Base-by-base conservation (phyloP, 352 stramenopile genomes). In the Globisporangium cederbergense region DNA sequence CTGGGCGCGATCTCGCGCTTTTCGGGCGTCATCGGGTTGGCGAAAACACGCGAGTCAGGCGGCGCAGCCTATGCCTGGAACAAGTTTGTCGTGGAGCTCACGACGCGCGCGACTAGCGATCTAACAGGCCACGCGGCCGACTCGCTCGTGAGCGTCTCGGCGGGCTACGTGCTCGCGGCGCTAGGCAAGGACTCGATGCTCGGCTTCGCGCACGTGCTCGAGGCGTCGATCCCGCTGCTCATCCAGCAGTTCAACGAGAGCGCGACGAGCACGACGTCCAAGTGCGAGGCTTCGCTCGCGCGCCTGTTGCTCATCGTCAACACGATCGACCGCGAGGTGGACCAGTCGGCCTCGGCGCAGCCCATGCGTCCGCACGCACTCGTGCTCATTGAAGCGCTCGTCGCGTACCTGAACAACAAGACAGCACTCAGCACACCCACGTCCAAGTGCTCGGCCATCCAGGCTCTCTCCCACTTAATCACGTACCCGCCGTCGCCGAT, bases 21-120 rank as follows among this genome's bases (percentile, higher is more conserved):
- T 63, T 76, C 83, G 43, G 74, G 74, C 14, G 68, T 82, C 54
- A 86, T 94, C 36, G 86, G 80, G 3, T 79, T 77, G 36, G 81
- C 81, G 32, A 91, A 86, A 56, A 77, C 78, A 5, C 79, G 85
- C 34, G 58, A 75, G 3, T 74, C 63, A 4, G 80, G 76, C 18
- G 83, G 86, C 30, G 83, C 80, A 3, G 64, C 71, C 13, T 93
- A 93, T 60, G 87, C 87, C 11, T 96, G 87, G 87, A 91, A 68
- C 66, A 90, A 93, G 63, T 94, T 93, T 69, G 83, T 96, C 8
- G 82, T 93, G 28, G 82, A 91, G 52, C 72, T 92, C 32, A 89
- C 81, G 13, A 79, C 81, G 28, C 82, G 84, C 47, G 80, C 86
- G 9, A 81, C 72, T 4, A 72, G 83, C 7, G 83, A 96, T 57